These are phyloP conservation scores for Fusarium pseudoanthophilum DNA, from an alignment of 2,329 filamentous ascomycete species.

Conservation along the genomic window DNA sequence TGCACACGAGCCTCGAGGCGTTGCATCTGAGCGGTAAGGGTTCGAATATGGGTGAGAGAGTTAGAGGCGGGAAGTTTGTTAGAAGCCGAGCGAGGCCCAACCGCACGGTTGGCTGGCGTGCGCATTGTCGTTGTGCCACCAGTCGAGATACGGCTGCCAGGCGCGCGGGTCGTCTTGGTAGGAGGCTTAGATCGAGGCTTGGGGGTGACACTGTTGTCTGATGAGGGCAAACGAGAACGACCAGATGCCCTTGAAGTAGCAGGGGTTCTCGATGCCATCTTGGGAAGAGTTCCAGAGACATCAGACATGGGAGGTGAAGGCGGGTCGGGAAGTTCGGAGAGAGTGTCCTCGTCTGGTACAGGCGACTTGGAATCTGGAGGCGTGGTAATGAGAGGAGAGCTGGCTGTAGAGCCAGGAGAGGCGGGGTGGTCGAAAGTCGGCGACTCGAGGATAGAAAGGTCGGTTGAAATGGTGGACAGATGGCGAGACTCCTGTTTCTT, in stretches of 20 bases:
- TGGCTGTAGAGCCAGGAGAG: constrained; percentile 86
- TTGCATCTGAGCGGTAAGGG: constrained; percentile 96
- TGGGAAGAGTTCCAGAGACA: constrained; percentile 71
- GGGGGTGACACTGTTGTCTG: constrained; percentile 64
- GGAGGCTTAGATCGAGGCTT: constrained; percentile 65
- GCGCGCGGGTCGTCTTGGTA: constrained; percentile 46
- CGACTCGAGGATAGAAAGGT: constrained; percentile 72
- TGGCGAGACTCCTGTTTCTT: constrained; percentile 74
- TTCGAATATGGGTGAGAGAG: constrained; percentile 92
- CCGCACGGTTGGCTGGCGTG: constrained; percentile 58
- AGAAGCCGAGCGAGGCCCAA: constrained; percentile 66
- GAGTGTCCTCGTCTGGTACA: constrained; percentile 59
- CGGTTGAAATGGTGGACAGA: constrained; percentile 68
- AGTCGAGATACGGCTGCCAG: constrained; percentile 58
- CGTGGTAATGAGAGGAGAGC: constrained; percentile 89
- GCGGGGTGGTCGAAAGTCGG: constrained; percentile 76
- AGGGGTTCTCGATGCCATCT: constrained; percentile 54
- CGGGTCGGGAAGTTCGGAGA: constrained; percentile 79
- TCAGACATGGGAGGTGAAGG: constrained; percentile 96
- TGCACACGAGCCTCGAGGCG: constrained; percentile 94
- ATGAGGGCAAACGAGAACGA: constrained; percentile 61
- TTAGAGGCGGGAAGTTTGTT: constrained; percentile 66
- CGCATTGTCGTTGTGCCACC: constrained; percentile 59
- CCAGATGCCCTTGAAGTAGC: constrained; percentile 49
- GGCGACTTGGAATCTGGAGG: constrained; percentile 79